Evolutionary conservation across 2,329 filamentous ascomycete genomes (phyloP), one percentile per base, ranked within the genome.

Genomic region (Hypoxylon sp.): DNA sequence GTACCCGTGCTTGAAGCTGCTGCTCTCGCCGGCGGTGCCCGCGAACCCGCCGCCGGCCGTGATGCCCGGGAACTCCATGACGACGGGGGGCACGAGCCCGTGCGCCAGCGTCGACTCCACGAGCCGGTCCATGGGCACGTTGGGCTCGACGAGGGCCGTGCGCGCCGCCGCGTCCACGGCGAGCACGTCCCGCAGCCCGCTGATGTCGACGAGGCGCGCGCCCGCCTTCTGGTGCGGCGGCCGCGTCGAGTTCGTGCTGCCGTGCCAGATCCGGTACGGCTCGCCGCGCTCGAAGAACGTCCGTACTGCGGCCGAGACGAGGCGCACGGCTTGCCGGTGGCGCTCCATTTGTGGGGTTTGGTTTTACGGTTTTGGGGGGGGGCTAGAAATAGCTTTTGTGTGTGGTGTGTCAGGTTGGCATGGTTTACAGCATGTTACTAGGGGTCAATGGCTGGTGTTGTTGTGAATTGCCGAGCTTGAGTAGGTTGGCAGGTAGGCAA

Each of bases 21-120:
- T 88, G 79, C 88, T 91, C 81, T 93, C 91, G 25, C 90, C 91
- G 0, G 89, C 88, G 0, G 90, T 92, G 9, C 91, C 91, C 0
- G 90, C 88, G 76, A 87, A 93, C 3, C 90, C 90, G 41, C 91
- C 91, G 23, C 91, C 91, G 1, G 88, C 89, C 0, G 91, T 93
- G 78, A 93, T 93, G 34, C 90, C 91, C 0, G 90, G 90, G 72
- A 93, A 93, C 77, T 93, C 91, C 88, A 91, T 92, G 23, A 93
- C 90, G 2, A 93, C 88, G 1, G 89, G 90, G 0, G 91, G 90
- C 2, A 93, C 84, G 2, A 93, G 83, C 25, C 88, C 88, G 74
- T 91, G 82, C n/a, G 81, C 81, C 43, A 93, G 81, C 0, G 90
- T 92, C 25, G 83, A 82, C 74, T 89, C 87, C 55, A 92, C 89